A percentile compares a stretch with the other conserved stretches of the same genome.
Conservation (phyloP, 129 eudicot genomes). For the Calendula officinalis region DNA sequence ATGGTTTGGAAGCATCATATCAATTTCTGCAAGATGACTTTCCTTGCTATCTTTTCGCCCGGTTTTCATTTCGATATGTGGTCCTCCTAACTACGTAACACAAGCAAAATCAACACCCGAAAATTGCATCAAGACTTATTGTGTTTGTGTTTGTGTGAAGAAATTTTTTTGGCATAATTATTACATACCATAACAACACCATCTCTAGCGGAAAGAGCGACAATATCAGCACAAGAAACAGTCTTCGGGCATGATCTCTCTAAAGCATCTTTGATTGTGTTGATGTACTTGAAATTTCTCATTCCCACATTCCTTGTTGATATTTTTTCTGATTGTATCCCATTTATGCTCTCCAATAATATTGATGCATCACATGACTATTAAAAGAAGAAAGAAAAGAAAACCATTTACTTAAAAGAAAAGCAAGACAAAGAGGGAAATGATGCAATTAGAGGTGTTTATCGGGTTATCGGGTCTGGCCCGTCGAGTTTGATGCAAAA, state of each 20-base stretch:
- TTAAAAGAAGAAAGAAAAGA: not conserved
- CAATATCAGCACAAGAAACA: conserved; percentile 84
- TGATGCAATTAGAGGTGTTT: not conserved
- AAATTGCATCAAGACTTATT: not conserved
- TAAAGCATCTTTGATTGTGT: conserved; percentile 67
- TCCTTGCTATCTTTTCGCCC: conserved; percentile 70
- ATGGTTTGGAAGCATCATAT: conserved; percentile 59
- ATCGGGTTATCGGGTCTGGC: too few relatives aligned
- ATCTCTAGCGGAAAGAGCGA: conserved; percentile 89
- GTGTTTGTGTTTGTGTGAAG: not conserved
- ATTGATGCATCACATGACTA: conserved; percentile 95
- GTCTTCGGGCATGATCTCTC: conserved; percentile 70
- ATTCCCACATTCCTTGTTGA: conserved; percentile 63
- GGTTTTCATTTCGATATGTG: conserved; percentile 72
- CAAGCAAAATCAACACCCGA: not conserved
- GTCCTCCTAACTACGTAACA: conserved; percentile 68
- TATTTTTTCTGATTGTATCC: conserved; percentile 55
- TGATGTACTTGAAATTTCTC: conserved; percentile 84
- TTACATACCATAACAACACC: conserved; percentile 58
- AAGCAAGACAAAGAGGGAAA: not conserved
- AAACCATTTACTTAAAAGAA: not conserved
- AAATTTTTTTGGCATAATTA: not conserved
- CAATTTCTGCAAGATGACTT: conserved; percentile 54
- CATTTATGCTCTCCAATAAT: conserved; percentile 50
- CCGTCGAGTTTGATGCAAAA: too few relatives aligned